Evolutionary conservation across 2,329 filamentous ascomycete genomes (phyloP).

Genomic region (Lasiodiplodia citricola): DNA sequence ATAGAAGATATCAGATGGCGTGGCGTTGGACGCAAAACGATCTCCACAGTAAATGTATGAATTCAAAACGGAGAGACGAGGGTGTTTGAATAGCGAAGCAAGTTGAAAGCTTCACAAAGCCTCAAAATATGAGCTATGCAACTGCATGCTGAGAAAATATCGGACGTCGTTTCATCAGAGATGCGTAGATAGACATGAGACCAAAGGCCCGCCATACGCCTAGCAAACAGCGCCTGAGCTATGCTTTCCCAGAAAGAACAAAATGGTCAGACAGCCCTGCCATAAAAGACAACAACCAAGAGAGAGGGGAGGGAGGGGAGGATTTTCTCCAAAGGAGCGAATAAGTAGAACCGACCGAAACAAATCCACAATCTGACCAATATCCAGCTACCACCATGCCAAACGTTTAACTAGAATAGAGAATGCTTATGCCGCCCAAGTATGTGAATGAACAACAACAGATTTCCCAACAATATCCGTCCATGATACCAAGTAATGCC

Average conservation of each 20-base stretch:
- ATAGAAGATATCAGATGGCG: too few relatives aligned
- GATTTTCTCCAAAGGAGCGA: neutral
- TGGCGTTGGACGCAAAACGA: too few relatives aligned
- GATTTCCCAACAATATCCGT: neutral
- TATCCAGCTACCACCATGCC: neutral
- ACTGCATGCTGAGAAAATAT: too few relatives aligned
- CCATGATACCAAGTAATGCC: neutral
- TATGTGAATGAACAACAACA: neutral
- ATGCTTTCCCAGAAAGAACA: constrained; percentile 2
- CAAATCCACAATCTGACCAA: neutral
- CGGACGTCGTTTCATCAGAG: too few relatives aligned
- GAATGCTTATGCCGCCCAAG: neutral
- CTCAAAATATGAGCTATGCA: too few relatives aligned
- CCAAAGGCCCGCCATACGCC: neutral
- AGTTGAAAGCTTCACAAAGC: too few relatives aligned
- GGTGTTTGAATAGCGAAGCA: too few relatives aligned
- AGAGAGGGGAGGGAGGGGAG: neutral
- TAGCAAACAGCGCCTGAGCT: constrained; percentile 14
- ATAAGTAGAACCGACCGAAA: neutral
- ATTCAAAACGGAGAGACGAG: too few relatives aligned
- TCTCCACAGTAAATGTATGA: too few relatives aligned
- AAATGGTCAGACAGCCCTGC: neutral
- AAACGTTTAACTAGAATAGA: neutral
- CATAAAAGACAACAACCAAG: too few relatives aligned
- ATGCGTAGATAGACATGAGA: neutral